phyloP scores from a whole-genome alignment of 305 asterid genomes.

The Fraxinus nigra region DNA sequence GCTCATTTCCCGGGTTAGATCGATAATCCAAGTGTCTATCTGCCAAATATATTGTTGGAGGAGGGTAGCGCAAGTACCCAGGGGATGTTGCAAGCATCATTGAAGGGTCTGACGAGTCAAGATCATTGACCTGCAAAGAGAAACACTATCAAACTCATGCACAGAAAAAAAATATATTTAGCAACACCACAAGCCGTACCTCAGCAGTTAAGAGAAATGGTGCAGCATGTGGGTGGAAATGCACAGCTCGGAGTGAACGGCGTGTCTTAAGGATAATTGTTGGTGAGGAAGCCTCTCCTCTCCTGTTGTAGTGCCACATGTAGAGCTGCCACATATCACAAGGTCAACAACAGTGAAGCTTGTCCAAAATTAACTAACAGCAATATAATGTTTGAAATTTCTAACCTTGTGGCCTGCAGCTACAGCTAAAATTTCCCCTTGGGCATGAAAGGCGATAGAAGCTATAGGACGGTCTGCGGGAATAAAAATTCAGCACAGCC shows the following conservation, averaged over 20 bases:
- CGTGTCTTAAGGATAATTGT: slow-evolving; percentile 77
- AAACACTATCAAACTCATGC: slow-evolving; percentile 21
- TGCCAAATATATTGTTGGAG: slow-evolving; percentile 81
- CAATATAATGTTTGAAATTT: slow-evolving; percentile 21
- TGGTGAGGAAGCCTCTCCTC: slow-evolving; percentile 80
- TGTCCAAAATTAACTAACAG: slow-evolving; percentile 18
- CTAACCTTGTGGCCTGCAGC: slow-evolving; percentile 98
- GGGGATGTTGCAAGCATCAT: slow-evolving; percentile 80
- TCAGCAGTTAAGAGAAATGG: slow-evolving; percentile 96
- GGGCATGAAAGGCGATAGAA: slow-evolving; percentile 96
- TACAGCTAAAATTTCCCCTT: slow-evolving; percentile 90
- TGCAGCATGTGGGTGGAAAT: slow-evolving; percentile 92
- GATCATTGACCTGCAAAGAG: slow-evolving; percentile 79
- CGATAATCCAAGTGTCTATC: slow-evolving; percentile 61
- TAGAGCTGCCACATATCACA: slow-evolving; percentile 61
- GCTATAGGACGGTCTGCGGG: slow-evolving; percentile 90
- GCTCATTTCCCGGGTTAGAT: slow-evolving; percentile 59
- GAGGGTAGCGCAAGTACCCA: slow-evolving; percentile 83
- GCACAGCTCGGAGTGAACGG: slow-evolving; percentile 95
- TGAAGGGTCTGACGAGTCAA: slow-evolving; percentile 86
- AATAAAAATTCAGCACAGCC: slow-evolving; percentile 18
- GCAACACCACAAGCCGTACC: slow-evolving; percentile 47
- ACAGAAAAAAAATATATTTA: slow-evolving; percentile 11
- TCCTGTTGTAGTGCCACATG: slow-evolving; percentile 84
- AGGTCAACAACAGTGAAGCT: slow-evolving; percentile 28